Evolutionary conservation across 768 basidiomycete species (phyloP).

Genomic region (Mycena vulgaris): DNA sequence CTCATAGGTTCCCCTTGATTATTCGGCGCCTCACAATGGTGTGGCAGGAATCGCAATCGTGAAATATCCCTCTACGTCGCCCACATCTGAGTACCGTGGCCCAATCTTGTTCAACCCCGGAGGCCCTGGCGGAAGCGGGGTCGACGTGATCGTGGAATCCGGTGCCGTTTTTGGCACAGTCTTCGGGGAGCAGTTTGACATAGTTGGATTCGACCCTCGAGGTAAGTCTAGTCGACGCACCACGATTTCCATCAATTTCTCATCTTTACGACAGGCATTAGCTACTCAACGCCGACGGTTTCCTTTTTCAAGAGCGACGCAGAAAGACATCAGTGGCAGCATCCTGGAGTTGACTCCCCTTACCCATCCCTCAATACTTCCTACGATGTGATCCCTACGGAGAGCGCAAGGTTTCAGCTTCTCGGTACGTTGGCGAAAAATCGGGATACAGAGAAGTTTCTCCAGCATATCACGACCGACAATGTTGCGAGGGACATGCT

Average conservation of each 20-base stretch:
- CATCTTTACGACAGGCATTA: not conserved
- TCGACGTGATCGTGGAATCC: not conserved
- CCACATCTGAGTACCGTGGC: not conserved
- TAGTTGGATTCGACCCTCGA: not conserved
- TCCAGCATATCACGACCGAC: not conserved
- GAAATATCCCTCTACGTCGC: not conserved
- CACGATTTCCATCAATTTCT: not conserved
- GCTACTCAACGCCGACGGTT: not conserved
- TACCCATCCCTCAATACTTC: not conserved
- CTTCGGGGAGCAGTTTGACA: not conserved
- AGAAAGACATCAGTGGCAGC: not conserved
- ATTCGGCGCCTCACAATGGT: not conserved
- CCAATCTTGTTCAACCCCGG: not conserved
- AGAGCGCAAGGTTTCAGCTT: not conserved
- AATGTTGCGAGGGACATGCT: not conserved
- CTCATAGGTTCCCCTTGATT: not conserved
- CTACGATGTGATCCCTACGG: not conserved
- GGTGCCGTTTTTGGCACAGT: not conserved
- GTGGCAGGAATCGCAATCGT: not conserved
- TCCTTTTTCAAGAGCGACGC: not conserved
- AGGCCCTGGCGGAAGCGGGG: not conserved
- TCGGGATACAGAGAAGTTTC: not conserved
- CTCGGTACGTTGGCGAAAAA: not conserved
- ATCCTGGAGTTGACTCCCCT: too few relatives aligned
- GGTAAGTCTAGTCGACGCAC: not conserved